Evolutionary conservation across 2,329 filamentous ascomycete genomes (phyloP).

Genomic region (Boeremia lycopersici): DNA sequence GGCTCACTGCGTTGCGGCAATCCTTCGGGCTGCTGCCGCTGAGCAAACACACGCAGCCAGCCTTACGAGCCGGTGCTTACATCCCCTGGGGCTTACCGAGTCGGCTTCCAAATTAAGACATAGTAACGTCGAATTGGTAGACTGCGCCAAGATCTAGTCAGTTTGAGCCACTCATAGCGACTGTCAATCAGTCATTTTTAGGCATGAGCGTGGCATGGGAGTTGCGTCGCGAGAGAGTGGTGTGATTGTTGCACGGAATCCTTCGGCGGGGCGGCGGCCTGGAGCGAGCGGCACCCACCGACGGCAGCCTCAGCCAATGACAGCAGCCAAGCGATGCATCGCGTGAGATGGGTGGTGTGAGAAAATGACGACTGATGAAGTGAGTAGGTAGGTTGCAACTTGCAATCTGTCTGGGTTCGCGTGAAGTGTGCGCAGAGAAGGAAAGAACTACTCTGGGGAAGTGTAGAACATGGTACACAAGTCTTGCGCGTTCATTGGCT

Average conservation of each 20-base stretch:
- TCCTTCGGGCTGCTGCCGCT: background rate
- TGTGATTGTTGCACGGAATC: conserved; percentile 26
- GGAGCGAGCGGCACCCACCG: conserved; percentile 26
- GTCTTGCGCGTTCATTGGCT: background rate
- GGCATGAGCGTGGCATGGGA: conserved; percentile 11
- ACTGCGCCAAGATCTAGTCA: too few relatives aligned
- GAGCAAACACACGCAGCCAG: background rate
- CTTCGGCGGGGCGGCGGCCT: conserved; percentile 1
- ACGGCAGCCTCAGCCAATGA: conserved; percentile 18
- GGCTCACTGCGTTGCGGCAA: background rate
- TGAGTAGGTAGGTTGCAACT: background rate
- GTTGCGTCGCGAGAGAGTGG: conserved; percentile 29
- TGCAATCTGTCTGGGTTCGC: background rate
- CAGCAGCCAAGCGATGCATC: background rate
- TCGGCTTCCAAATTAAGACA: background rate
- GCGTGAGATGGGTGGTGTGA: conserved; percentile 18
- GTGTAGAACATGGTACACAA: background rate
- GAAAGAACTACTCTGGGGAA: too few relatives aligned
- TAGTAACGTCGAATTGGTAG: background rate
- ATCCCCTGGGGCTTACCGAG: conserved; percentile 1
- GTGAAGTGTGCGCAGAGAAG: background rate
- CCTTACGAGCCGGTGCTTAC: conserved; percentile 7
- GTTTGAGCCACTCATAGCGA: background rate
- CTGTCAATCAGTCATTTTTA: background rate
- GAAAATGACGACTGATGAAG: background rate